Conservation (phyloP, 257 asterid genomes). For the Plectranthus barbatus region DNA sequence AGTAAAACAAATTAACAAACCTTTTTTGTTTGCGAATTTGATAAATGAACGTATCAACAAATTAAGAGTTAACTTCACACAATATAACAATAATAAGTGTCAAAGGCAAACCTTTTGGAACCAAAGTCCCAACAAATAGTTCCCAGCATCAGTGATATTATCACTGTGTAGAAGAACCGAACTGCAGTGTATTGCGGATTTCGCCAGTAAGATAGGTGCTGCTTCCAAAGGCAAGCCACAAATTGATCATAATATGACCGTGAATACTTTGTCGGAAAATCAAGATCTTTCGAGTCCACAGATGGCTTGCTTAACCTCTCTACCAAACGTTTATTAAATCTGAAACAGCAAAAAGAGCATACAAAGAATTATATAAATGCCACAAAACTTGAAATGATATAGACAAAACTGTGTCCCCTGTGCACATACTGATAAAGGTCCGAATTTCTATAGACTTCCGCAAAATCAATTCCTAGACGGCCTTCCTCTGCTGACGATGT, state of each 20-base stretch:
- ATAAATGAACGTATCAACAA: neutral
- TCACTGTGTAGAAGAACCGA: constrained; percentile 83
- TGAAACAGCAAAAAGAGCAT: constrained; percentile 23
- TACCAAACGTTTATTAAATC: constrained; percentile 60
- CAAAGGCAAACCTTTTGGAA: constrained; percentile 55
- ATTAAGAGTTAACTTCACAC: neutral
- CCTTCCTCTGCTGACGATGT: constrained; percentile 72
- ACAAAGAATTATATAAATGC: neutral
- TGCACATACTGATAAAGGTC: constrained; percentile 56
- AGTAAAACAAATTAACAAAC: neutral
- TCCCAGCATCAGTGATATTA: constrained; percentile 88
- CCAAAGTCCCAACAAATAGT: constrained; percentile 92
- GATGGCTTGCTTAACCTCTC: constrained; percentile 76
- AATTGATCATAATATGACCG: constrained; percentile 58
- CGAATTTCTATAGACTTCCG: constrained; percentile 73
- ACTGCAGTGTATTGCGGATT: constrained; percentile 97
- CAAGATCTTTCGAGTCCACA: constrained; percentile 63
- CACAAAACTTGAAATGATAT: neutral
- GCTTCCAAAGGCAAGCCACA: constrained; percentile 89
- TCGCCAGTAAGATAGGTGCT: constrained; percentile 92
- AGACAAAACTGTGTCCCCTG: neutral
- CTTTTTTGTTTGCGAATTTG: neutral
- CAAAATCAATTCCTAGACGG: constrained; percentile 84
- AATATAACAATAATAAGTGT: neutral
- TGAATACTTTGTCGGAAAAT: constrained; percentile 65